Evolutionary conservation across 257 asterid genomes (phyloP), one percentile per base, ranked within the genome.

Genomic region (Nemophila menziesii): DNA sequence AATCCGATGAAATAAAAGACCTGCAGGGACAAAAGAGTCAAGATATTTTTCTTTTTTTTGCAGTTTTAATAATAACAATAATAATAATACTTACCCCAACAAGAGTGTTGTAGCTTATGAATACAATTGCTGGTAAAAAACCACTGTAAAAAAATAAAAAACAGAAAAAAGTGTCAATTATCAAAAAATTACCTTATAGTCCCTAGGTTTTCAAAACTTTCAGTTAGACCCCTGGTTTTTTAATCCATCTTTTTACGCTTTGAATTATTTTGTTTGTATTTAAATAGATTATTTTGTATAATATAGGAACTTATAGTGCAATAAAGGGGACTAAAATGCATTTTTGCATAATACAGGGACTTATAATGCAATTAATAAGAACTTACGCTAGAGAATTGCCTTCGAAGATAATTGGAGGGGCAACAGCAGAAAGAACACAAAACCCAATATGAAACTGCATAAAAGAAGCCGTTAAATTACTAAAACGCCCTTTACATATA

Each of bases 71-170:
- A 4, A 26, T 5, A 26, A 26, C 33, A 26, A n/a, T n/a, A n/a
- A n/a, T n/a, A n/a, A n/a, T n/a, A n/a, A n/a, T n/a, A n/a, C 85
- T 71, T 72, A 79, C 92, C 85, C 82, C 92, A 64, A 70, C 85
- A 39, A 79, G 43, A 48, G 59, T 53, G 56, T 59, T 73, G 34
- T 46, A 64, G 16, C 36, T 50, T 57, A 75, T 48, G 40, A 79
- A 53, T 43, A 67, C 85, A 40, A 79, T 51, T 34, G 92, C 85
- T 38, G 92, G 82, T 68, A 79, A 76, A 63, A 85, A 75, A 50
- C 96, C 96, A 26, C 96, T 85, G 92, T n/a, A 66, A 62, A 14
- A 46, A 20, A 39, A 29, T 7, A 23, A 26, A 26, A 44, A 47
- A 11, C 2, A 46, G 33, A 40, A 20, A 12, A n/a, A n/a, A n/a